Percentiles rank a stretch among this genome's conserved stretches.
These are phyloP conservation scores for Garcia nutans DNA, from an alignment of 345 rosid genomes.

Conservation along the genomic window DNA sequence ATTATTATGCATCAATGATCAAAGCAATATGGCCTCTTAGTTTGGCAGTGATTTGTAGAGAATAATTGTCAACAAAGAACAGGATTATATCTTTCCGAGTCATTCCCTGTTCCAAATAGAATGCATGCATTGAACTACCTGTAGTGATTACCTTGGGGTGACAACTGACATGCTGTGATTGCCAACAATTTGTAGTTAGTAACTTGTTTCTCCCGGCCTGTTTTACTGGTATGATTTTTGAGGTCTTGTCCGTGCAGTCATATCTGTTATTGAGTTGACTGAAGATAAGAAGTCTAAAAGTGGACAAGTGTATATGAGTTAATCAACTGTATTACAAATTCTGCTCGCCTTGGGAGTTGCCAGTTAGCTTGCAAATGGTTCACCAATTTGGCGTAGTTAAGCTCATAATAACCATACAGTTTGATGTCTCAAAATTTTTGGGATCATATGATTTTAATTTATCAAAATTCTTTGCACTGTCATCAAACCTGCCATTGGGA, in stretches of 20 bases:
- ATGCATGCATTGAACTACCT: neutral
- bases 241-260: neutral
- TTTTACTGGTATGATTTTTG: neutral
- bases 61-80: neutral
- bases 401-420: too few relatives aligned
- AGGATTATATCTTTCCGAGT: neutral
- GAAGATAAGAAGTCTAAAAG: neutral
- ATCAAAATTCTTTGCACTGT: neutral
- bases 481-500: too few relatives aligned
- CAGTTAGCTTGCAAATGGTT: neutral
- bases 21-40: neutral
- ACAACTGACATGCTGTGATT: neutral
- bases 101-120: neutral
- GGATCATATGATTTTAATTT: neutral
- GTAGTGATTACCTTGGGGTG: neutral
- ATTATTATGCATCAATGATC: neutral
- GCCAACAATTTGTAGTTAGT: too few relatives aligned
- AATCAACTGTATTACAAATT: neutral
- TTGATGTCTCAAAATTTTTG: neutral
- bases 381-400: neutral
- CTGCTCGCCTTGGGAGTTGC: neutral
- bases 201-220: neutral
- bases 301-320: neutral
- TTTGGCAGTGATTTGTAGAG: neutral
- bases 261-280: neutral